Evolutionary conservation across 2,329 filamentous ascomycete genomes (phyloP).

Genomic region (Penicillium polonicum): DNA sequence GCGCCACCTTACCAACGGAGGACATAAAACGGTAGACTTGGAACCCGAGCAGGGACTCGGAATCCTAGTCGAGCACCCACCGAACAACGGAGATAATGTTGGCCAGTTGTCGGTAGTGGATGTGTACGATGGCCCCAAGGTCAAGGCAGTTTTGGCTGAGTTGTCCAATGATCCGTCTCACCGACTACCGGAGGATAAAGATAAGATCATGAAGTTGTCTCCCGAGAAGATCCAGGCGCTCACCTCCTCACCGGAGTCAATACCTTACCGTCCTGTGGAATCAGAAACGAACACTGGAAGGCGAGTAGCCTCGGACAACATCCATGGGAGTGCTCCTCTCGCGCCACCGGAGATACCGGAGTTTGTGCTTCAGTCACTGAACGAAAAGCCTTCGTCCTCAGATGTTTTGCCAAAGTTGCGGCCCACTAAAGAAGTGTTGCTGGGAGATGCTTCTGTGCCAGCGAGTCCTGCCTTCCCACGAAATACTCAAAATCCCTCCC

Average conservation of each 20-base stretch:
- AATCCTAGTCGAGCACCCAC: constrained; percentile 18
- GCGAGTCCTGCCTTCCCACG: constrained; percentile 20
- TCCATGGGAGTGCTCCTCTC: constrained; percentile 4
- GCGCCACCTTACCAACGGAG: not conserved
- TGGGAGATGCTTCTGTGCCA: constrained; percentile 28
- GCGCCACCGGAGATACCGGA: constrained; percentile 16
- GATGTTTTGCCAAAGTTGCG: constrained; percentile 23
- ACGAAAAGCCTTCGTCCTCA: constrained; percentile 27
- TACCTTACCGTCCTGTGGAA: constrained; percentile 49
- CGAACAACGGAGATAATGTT: constrained; percentile 10
- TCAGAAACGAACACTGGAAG: constrained; percentile 22
- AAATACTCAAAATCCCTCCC: constrained; percentile 18
- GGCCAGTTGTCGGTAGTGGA: constrained; percentile 29
- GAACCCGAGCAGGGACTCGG: constrained; percentile 20
- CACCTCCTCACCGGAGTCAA: constrained; percentile 53
- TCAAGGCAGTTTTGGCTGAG: constrained; percentile 24
- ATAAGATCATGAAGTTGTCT: constrained; percentile 53
- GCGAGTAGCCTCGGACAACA: constrained; percentile 25
- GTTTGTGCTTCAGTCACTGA: constrained; percentile 23
- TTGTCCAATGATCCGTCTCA: constrained; percentile 28
- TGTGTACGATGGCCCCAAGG: constrained; percentile 31
- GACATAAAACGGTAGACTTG: not conserved
- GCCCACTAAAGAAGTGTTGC: constrained; percentile 25
- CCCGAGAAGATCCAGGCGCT: constrained; percentile 56
- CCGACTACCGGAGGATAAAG: constrained; percentile 27